phyloP scores from a whole-genome alignment of 306 rosid species.

The Castanopsis chinensis region DNA sequence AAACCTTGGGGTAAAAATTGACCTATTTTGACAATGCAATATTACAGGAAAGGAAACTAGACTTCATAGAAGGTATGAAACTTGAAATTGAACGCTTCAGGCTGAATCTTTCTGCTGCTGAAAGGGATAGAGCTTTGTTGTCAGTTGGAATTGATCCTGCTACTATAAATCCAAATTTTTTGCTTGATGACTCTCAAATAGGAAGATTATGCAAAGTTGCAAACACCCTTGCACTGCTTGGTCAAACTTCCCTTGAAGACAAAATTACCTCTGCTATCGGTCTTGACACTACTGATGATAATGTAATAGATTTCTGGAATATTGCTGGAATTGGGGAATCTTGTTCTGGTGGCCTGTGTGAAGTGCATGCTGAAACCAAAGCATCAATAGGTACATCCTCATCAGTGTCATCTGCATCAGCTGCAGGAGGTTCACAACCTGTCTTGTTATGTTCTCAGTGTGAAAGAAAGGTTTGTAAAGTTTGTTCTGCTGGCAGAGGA shows the following conservation, averaged over 20 bases:
- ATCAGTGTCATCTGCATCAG: constrained; percentile 35
- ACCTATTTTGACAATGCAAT: constrained; percentile 5
- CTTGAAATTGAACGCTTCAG: constrained; percentile 94
- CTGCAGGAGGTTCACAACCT: constrained; percentile 43
- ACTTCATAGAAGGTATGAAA: constrained; percentile 80
- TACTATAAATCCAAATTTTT: constrained; percentile 72
- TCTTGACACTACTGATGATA: constrained; percentile 62
- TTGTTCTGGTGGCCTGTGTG: constrained; percentile 79
- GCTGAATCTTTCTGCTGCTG: constrained; percentile 93
- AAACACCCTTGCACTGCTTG: constrained; percentile 78
- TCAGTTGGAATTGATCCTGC: constrained; percentile 89
- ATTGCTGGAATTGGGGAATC: constrained; percentile 61
- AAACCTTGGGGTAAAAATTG: constrained; percentile 4
- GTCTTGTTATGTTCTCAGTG: constrained; percentile 78
- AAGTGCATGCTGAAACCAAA: constrained; percentile 72
- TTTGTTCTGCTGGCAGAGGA: constrained; percentile 96
- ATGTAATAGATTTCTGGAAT: constrained; percentile 88
- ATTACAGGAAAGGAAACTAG: constrained; percentile 63
- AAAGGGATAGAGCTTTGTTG: constrained; percentile 84
- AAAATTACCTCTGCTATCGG: constrained; percentile 78
- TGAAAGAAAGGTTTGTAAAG: constrained; percentile 81
- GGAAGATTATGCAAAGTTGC: constrained; percentile 81
- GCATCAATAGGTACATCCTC: constrained; percentile 30
- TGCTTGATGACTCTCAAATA: constrained; percentile 66
- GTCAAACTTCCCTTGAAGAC: constrained; percentile 86